Evolutionary conservation across 2,329 filamentous ascomycete species (phyloP), one percentile per base, ranked within the genome.

Genomic region (Colletotrichum caudatum): DNA sequence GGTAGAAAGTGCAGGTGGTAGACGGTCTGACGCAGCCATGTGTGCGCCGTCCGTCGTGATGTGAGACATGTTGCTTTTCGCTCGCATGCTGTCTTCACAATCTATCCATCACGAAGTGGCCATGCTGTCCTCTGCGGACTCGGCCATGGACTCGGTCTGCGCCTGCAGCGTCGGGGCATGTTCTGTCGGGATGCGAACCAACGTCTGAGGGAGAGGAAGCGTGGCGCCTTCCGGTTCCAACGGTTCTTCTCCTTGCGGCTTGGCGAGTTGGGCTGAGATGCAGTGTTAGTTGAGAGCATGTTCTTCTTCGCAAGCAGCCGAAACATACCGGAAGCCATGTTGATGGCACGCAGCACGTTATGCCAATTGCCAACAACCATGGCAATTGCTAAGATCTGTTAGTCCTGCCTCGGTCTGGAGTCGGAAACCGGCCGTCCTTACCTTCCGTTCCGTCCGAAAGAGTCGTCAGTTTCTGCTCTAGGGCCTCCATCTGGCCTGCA

Each of bases 281-380:
- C 5, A 9, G 65, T 58, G 54, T 72, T 39, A 72, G 69, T 50
- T 16, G 48, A n/a, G 39, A 12, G 20, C 39, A 26, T 18, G 26
- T 20, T 48, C 33, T 33, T 23, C 20, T 48, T n/a, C 23, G 54
- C 65, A 54, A 48, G 61, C 41, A 46, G 50, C 9, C 16, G 11
- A 5, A 37, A 83, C 90, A 78, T 86, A 95, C 93, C 88, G 72
- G 92, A 95, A 73, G 94, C 94, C 92, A 96, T 95, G 78, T 92
- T 92, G 78, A 97, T 95, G 53, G 93, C 93, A 74, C 92, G 87
- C 72, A 97, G 86, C 74, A 97, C 93, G 76, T 94, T 95, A 80
- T 95, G 92, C 94, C 94, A 97, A 80, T 96, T 97, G 64, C 91
- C 89, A 79, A 97, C 85, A 29, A 97, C 93, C n/a, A 91, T 88